A percentile compares a stretch with the other conserved stretches of the same genome.
These are phyloP conservation scores for Suillus cothurnatus DNA, from an alignment of 768 basidiomycete species.

Conservation along the genomic window DNA sequence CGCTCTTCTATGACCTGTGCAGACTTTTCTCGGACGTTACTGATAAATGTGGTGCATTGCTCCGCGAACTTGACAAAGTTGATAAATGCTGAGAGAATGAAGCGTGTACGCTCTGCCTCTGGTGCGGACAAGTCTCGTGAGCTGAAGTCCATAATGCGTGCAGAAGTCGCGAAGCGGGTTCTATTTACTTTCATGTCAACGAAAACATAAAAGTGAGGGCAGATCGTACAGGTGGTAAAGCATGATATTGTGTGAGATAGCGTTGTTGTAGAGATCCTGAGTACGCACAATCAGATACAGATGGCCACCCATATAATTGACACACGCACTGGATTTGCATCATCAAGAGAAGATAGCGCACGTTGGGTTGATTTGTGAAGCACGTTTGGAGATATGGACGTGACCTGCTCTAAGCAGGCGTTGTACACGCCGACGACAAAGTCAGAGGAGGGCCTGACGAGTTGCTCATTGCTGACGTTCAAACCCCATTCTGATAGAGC, in stretches of 20 bases:
- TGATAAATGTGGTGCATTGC: slow-evolving; percentile 65
- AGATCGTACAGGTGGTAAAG: slow-evolving; percentile 63
- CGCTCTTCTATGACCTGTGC: slow-evolving; percentile 60
- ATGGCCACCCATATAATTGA: background rate
- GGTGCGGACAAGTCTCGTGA: slow-evolving; percentile 74
- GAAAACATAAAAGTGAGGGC: background rate
- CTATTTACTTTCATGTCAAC: slow-evolving; percentile 35
- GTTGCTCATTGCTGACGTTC: slow-evolving; percentile 65
- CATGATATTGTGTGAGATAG: slow-evolving; percentile 63
- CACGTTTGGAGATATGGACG: slow-evolving; percentile 57
- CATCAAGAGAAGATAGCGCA: slow-evolving; percentile 51
- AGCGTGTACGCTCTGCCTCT: slow-evolving; percentile 71
- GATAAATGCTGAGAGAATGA: slow-evolving; percentile 84
- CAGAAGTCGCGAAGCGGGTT: slow-evolving; percentile 69
- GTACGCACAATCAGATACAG: background rate
- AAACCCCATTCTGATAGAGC: slow-evolving; percentile 72
- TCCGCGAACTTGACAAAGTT: slow-evolving; percentile 92
- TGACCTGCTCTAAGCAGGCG: slow-evolving; percentile 73
- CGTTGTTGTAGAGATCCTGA: slow-evolving; percentile 68
- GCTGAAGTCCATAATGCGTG: slow-evolving; percentile 76
- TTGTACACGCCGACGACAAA: slow-evolving; percentile 72
- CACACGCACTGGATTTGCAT: slow-evolving; percentile 54
- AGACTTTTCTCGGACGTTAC: slow-evolving; percentile 62
- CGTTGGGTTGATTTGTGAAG: slow-evolving; percentile 62
- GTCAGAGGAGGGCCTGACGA: slow-evolving; percentile 65